Base-by-base conservation (phyloP, 805 yeast species). In the Cyberlindnera mycetangii region DNA sequence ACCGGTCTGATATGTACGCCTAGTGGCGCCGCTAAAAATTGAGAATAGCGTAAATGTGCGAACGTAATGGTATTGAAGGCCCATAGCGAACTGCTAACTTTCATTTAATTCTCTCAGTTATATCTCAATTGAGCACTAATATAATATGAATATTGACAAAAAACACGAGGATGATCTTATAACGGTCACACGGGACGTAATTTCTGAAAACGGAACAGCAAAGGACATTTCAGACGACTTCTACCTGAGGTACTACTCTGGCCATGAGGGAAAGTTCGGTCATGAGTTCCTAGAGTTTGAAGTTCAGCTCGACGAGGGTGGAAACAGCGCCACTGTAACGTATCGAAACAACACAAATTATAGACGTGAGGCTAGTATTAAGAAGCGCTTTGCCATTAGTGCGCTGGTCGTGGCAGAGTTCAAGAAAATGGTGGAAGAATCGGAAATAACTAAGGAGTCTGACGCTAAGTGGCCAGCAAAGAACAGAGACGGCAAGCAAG, bases 321-420 rank as follows among this genome's bases (percentile, higher is more conserved):
- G 67, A 11, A 49, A 52, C 4, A 53, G 52, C 31, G 72, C 66
- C 2, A 42, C 53, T 7, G 49, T 67, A 25, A 56, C 72, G 37
- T 72, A 72, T 49, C 72, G 73, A n/a, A 72, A 72, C 47, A 71
- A 69, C 46, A 69, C 76, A 3, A 69, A 71, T 47, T 72, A 73
- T 45, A 59, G 75, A 46, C 62, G 67, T 28, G 77, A 72, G 37
- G 65, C 67, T 5, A 40, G 65, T 44, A 72, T 73, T 44, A 54
- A 63, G 25, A 72, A 71, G 53, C 66, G 65, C 31, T 55, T 66
- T 32, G 49, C 58, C 4, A 49, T 73, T 6, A 66, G 72, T 15
- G 53, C 59, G 7, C 32, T 62, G 3, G 69, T 69, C n/a, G 46
- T 70, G 10, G 42, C 53, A n/a, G 64, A 69, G 37, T 33, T 72